Evolutionary conservation across 1,139 yeast genomes (phyloP).

Genomic region (Wickerhamiella infanticola): DNA sequence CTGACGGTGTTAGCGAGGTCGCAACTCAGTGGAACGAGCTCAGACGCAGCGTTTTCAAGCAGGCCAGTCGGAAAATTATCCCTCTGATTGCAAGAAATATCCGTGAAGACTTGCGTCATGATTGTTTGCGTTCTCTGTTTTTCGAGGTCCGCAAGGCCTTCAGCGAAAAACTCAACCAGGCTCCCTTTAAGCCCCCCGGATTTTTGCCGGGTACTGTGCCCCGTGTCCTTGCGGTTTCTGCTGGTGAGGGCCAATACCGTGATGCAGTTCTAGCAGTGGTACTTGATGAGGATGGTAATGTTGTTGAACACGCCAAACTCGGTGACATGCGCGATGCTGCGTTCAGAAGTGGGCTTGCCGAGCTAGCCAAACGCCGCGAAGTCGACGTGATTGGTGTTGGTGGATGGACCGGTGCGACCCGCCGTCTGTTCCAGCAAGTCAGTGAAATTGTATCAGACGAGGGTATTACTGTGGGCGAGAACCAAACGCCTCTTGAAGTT

Average conservation of each 20-base stretch:
- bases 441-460: conserved; percentile 41
- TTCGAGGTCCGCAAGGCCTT: conserved; percentile 56
- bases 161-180: conserved; percentile 66
- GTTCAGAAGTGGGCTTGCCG: conserved; percentile 47
- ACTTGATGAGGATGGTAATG: conserved; percentile 66
- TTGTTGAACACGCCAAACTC: conserved; percentile 62
- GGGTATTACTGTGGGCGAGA: conserved; percentile 35
- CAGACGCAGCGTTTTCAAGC: conserved; percentile 49
- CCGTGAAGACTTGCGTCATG: conserved; percentile 68
- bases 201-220: conserved; percentile 72
- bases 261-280: conserved; percentile 81
- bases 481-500: conserved; percentile 33
- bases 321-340: conserved; percentile 47
- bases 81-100: conserved; percentile 59
- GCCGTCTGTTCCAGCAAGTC: conserved; percentile 40
- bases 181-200: conserved; percentile 75
- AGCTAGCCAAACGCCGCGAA: conserved; percentile 33
- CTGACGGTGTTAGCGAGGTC: conserved; percentile 72
- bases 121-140: conserved; percentile 58
- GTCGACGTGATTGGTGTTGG: conserved; percentile 88
- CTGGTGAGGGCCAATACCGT: conserved; percentile 71
- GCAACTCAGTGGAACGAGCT: conserved; percentile 72
- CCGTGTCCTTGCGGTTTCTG: conserved; percentile 63
- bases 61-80: conserved; percentile 54
- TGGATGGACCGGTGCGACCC: conserved; percentile 68